Conservation (phyloP, 305 asterid genomes). For the Solanum hybrid region DNA sequence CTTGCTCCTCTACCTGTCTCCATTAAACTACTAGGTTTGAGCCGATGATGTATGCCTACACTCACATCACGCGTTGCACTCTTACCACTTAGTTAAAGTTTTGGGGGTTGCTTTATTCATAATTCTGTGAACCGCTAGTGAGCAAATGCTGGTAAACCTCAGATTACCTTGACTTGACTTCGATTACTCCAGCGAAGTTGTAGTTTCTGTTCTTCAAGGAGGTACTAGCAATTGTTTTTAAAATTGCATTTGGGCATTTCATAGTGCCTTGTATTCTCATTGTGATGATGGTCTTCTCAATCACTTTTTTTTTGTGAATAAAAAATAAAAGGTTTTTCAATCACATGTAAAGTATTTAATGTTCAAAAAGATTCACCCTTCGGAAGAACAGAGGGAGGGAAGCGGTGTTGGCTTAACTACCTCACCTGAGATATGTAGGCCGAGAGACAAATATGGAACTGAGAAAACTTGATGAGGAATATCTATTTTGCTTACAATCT, state of each 20-base stretch:
- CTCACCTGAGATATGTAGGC: background rate
- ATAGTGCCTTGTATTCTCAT: background rate
- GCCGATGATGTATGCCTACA: background rate
- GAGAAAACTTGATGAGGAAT: background rate
- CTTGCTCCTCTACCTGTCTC: background rate
- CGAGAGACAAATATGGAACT: background rate
- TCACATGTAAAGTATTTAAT: background rate
- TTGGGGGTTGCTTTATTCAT: background rate
- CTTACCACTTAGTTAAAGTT: background rate
- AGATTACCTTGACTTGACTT: background rate
- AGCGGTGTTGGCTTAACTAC: background rate
- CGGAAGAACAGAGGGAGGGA: background rate
- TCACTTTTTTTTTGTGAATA: background rate
- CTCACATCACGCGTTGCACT: background rate
- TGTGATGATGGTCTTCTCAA: background rate
- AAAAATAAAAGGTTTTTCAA: background rate
- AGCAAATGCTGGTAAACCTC: background rate
- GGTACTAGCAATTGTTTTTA: background rate
- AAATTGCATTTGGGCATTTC: background rate
- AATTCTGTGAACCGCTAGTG: background rate
- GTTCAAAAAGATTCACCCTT: background rate
- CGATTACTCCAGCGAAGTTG: background rate
- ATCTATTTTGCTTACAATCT: background rate
- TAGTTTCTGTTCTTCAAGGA: background rate
- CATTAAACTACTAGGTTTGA: background rate